Conservation (phyloP, 805 yeast genomes). For the Ogataea ganodermae region DNA sequence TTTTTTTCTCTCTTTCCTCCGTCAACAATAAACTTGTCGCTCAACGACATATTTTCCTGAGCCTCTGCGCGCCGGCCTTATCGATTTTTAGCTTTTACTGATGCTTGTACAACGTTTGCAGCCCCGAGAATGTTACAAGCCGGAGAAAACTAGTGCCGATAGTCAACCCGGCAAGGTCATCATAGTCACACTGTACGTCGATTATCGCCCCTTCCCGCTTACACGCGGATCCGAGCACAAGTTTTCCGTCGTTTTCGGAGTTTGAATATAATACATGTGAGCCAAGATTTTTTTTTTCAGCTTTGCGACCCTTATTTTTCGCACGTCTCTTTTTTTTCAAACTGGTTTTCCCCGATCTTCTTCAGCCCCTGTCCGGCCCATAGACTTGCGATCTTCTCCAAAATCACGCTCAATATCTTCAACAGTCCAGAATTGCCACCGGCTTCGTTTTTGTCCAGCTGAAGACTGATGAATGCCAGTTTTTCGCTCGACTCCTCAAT, state of each 20-base stretch:
- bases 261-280: not conserved
- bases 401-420: not conserved
- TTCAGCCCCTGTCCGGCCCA: too few species aligned
- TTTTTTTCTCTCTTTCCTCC: slow-evolving; percentile 1
- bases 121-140: too few species aligned
- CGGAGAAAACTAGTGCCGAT: too few species aligned
- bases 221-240: not conserved
- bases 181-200: too few species aligned
- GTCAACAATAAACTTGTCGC: not conserved
- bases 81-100: slow-evolving; percentile 2
- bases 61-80: slow-evolving; percentile 3
- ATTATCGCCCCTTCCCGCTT: not conserved
- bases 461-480: slow-evolving; percentile 8
- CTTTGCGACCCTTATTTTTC: not conserved
- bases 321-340: not conserved
- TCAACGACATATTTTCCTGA: not conserved
- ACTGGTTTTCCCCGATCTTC: not conserved
- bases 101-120: too few species aligned
- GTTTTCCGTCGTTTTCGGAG: not conserved
- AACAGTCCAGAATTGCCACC: not conserved
- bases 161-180: too few species aligned
- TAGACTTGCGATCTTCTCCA: not conserved
- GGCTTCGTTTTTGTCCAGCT: not conserved
- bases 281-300: too few species aligned
- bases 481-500: slow-evolving; percentile 11